Base-by-base conservation (phyloP, 2,329 filamentous ascomycete genomes). In the Fusarium buxicola region DNA sequence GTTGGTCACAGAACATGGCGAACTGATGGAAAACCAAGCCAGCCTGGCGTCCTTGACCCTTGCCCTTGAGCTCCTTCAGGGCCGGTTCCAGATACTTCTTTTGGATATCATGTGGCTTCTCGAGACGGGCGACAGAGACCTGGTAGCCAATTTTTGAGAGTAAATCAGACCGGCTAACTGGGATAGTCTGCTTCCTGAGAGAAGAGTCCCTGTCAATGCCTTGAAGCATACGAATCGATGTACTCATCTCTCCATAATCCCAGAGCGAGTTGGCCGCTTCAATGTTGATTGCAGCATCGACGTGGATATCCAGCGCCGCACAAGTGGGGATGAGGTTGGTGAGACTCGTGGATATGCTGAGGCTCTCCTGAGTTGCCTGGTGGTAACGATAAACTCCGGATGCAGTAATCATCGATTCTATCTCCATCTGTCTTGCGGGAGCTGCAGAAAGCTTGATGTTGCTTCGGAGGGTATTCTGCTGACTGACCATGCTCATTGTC, bases 11-110 rank as follows among this genome's bases (percentile, higher is more conserved):
- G 74, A 99, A 99, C 47, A 89, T 86, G 24, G 96, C 95, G 75
- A 98, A 98, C 69, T 96, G 92, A 73, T 97, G 93, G 70, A 93
- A 97, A 1, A 98, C 95, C 65, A 92, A 85, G 1, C 94, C 93
- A 3, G 94, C 91, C 58, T 94, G 91, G 39, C 84, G 82, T 2
- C 91, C 90, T 49, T 88, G 83, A 6, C 78, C 84, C 40, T 85
- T 84, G 2, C 88, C 88, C 68, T 87, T 90, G 8, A 99, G 81
- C 71, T 96, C 92, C 65, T 88, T 89, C 25, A 98, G 87, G 0
- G 95, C 94, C 18, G 92, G 92, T 51, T 90, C 86, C 0, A 99
- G 83, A 69, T 97, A 98, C 31, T 90, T 88, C 66, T 90, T 88
- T 66, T 97, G 92, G 58, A 99, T 97, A 51, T 88, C 86, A 64